These are phyloP conservation scores for Acer negundo DNA, from an alignment of 345 rosid genomes.

Conservation along the genomic window DNA sequence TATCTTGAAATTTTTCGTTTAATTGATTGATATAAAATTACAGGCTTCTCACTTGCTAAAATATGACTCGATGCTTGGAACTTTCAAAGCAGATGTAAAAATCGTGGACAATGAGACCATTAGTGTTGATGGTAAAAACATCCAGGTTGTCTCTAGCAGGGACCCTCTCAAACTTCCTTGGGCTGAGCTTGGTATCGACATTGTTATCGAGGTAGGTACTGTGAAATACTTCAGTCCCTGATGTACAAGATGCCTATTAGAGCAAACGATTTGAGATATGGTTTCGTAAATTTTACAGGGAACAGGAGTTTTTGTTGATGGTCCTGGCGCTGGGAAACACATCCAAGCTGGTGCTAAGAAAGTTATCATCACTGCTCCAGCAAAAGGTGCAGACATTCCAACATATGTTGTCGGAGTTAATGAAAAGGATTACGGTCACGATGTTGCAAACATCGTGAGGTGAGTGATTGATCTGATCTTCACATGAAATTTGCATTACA, in stretches of 20 bases:
- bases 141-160: conserved; percentile 88
- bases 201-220: conserved; percentile 79
- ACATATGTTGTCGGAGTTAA: conserved; percentile 96
- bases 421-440: conserved; percentile 74
- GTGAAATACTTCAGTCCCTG: neutral
- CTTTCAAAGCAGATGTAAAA: conserved; percentile 91
- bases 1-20: neutral
- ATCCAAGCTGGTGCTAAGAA: conserved; percentile 98
- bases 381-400: conserved; percentile 97
- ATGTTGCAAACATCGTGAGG: conserved; percentile 87
- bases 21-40: neutral
- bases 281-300: conserved; percentile 47
- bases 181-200: conserved; percentile 97
- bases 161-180: conserved; percentile 99
- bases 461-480: conserved; percentile 21
- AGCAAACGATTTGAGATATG: neutral
- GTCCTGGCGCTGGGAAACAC: conserved; percentile 98
- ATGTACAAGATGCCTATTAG: neutral
- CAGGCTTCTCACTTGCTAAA: conserved; percentile 98
- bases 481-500: neutral
- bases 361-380: conserved; percentile 97
- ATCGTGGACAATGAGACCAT: conserved; percentile 74
- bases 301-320: conserved; percentile 99
- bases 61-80: conserved; percentile 95
- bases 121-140: conserved; percentile 84